Conservation (phyloP, 1,284 basidiomycete genomes). For the Austroboletus niveus region DNA sequence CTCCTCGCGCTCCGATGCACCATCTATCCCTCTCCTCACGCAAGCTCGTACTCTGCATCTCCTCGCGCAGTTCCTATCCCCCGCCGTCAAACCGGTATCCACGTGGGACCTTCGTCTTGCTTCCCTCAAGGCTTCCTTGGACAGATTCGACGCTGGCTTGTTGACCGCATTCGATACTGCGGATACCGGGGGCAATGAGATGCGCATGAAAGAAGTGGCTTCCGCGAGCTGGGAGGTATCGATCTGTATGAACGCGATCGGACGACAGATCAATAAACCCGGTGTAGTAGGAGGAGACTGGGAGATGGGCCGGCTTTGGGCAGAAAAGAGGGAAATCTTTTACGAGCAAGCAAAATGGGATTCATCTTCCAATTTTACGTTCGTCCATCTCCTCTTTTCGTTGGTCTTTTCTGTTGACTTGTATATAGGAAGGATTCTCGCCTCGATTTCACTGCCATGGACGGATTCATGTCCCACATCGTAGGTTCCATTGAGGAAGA, state of each 20-base stretch:
- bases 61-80: conserved; percentile 72
- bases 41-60: conserved; percentile 68
- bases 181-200: conserved; percentile 63
- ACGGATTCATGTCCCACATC: conserved; percentile 78
- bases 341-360: conserved; percentile 82
- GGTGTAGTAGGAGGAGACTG: conserved; percentile 46
- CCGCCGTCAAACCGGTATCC: conserved; percentile 61
- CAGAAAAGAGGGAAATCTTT: conserved; percentile 92
- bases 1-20: conserved; percentile 26
- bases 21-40: conserved; percentile 39
- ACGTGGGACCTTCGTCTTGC: conserved; percentile 61
- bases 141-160: conserved; percentile 84
- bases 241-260: conserved; percentile 29
- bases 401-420: conserved; percentile 1
- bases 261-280: conserved; percentile 34
- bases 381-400: conserved; percentile 1
- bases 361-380: conserved; percentile 38
- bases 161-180: conserved; percentile 83
- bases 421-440: conserved; percentile 19
- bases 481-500: conserved; percentile 68
- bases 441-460: conserved; percentile 83
- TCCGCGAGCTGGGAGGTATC: conserved; percentile 84
- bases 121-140: conserved; percentile 75
- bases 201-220: conserved; percentile 75
- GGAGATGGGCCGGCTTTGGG: conserved; percentile 92